Conservation (phyloP, 768 basidiomycete genomes). For the Polyporus arcularius region DNA sequence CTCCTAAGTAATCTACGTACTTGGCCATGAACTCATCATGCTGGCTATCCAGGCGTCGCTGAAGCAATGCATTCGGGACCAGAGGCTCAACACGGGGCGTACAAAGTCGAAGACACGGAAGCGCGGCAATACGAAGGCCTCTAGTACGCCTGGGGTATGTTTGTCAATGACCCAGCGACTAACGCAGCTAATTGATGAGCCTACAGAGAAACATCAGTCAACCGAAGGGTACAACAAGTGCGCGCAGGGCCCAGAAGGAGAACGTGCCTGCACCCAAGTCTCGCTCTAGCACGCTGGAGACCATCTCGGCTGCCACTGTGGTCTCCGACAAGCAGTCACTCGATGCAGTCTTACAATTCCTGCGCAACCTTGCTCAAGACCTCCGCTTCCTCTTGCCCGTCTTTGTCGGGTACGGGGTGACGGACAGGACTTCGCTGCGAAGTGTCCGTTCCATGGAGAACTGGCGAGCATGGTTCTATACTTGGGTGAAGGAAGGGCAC, state of each 20-base stretch:
- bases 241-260: background rate
- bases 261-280: no score
- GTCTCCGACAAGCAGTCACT: no score
- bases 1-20: no score
- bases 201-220: background rate
- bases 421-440: background rate
- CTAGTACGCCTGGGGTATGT: no score
- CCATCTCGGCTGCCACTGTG: no score
- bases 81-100: background rate
- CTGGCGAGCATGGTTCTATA: conserved; percentile 12
- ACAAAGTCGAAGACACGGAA: background rate
- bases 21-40: no score
- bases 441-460: conserved; percentile 2
- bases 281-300: no score
- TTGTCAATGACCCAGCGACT: no score
- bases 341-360: background rate
- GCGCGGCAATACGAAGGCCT: background rate
- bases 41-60: no score
- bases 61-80: no score
- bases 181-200: no score
- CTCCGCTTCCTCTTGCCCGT: conserved; percentile 1
- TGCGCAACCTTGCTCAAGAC: conserved; percentile 5
- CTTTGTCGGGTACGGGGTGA: conserved; percentile 1
- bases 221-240: background rate
- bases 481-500: conserved; percentile 8